phyloP scores from a whole-genome alignment of 129 eudicot genomes.

The Mikania micrantha region DNA sequence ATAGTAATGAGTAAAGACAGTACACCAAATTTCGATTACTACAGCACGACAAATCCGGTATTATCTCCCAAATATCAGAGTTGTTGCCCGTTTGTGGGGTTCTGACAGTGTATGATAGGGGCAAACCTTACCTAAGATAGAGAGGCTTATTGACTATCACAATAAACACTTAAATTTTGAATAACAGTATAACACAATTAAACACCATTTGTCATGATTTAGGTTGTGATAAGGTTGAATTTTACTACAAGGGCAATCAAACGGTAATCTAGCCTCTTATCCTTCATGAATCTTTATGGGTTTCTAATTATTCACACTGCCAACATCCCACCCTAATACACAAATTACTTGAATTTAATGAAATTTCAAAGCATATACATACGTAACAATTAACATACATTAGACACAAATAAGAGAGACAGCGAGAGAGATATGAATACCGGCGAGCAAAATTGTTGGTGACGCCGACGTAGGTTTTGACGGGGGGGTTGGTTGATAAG shows the following conservation, averaged over 20 bases:
- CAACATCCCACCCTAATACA: not conserved
- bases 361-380: not conserved
- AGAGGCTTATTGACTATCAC: too few species aligned
- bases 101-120: too few species aligned
- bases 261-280: too few species aligned
- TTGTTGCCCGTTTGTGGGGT: too few species aligned
- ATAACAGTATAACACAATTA: too few species aligned
- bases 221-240: not conserved
- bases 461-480: constrained; percentile 93
- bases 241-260: too few species aligned
- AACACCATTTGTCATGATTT: not conserved
- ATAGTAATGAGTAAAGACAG: too few species aligned
- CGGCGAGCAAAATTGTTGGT: constrained; percentile 84
- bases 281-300: too few species aligned
- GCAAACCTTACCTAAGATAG: too few species aligned
- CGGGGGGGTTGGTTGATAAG: constrained; percentile 67
- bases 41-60: too few species aligned
- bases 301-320: not conserved
- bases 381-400: not conserved
- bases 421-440: constrained; percentile 24
- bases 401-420: not conserved
- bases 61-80: too few species aligned
- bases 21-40: not conserved
- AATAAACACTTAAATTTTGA: too few species aligned
- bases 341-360: not conserved